Evolutionary conservation across 73 alveolate genomes (phyloP).

Genomic region (Breviolum minutum): DNA sequence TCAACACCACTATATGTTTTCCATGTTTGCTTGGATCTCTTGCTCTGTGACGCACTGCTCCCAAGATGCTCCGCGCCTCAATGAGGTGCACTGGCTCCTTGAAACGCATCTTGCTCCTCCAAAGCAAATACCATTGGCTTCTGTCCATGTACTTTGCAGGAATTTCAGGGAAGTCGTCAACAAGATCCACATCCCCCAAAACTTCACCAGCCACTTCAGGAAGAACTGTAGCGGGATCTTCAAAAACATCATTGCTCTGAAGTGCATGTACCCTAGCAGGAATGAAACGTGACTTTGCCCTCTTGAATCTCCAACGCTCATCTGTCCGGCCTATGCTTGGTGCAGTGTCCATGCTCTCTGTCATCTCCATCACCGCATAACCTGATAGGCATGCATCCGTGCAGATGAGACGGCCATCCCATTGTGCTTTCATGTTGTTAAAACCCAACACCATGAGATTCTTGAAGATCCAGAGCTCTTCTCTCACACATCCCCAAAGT

Average conservation of each 20-base stretch:
- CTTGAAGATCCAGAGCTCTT: too few relatives aligned
- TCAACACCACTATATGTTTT: too few relatives aligned
- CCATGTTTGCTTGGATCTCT: too few relatives aligned
- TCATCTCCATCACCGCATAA: not conserved
- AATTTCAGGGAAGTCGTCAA: not conserved
- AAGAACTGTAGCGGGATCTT: not conserved
- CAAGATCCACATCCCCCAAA: not conserved
- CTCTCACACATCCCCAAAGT: too few relatives aligned
- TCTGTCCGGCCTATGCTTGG: not conserved
- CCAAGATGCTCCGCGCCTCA: too few relatives aligned
- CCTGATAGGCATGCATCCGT: slow-evolving; percentile 7
- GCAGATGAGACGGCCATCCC: not conserved
- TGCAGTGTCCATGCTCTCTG: not conserved
- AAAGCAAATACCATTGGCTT: not conserved
- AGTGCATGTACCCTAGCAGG: not conserved
- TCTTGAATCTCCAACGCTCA: slow-evolving; percentile 47
- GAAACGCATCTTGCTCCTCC: not conserved
- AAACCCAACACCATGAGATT: too few relatives aligned
- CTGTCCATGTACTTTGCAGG: not conserved
- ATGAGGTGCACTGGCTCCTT: too few relatives aligned
- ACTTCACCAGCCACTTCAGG: not conserved
- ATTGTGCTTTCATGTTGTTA: not conserved
- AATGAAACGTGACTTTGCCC: not conserved
- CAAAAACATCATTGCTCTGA: not conserved
- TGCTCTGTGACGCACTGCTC: not conserved